Base-by-base conservation (phyloP, 495 filamentous ascomycete genomes). In the Aspergillus ostianus region DNA sequence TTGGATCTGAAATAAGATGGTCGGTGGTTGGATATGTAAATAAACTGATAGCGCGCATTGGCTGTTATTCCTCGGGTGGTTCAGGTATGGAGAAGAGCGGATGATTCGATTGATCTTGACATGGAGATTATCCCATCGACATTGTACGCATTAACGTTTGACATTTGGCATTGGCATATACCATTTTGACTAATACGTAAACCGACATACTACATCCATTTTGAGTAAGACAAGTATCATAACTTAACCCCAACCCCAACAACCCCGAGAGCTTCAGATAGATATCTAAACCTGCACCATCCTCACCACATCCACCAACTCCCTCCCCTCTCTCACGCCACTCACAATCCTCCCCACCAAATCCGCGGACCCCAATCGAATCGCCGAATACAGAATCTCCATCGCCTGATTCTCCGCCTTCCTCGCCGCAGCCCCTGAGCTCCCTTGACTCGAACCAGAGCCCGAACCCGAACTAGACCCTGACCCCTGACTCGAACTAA, bases 331-430 rank as follows among this genome's bases (percentile, higher is more conserved):
- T 27, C 60, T 52, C 29, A 66, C 55, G 47, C 57, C 58, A 20
- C 27, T 32, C 8, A 66, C 51, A 23, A 61, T 41, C 45, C 58
- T 45, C 58, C 55, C 49, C n/a, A 53, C 57, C 10, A 57, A 12
- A 15, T 56, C 55, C 55, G 41, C 49, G 51, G 57, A 55, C 9
- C 64, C 60, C 19, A 48, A 51, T 29, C 55, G 26, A 47, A 66
- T 18, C 4, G 55, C 60, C 41, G 52, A 45, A 59, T 66, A 66
- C 36, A 66, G 51, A 0, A 56, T 60, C 56, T 66, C 64, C 36
- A 66, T 26, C 15, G 47, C 60, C 29, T 50, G 57, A 17, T 30
- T 21, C 8, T 60, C 54, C 9, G 53, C 59, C 15, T 51, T 56
- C 21, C 55, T 56, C 15, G 45, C 52, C n/a, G 41, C 51, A 8